These are phyloP conservation scores for Phytophthora litchii DNA, from an alignment of 352 stramenopile genomes.

Conservation along the genomic window DNA sequence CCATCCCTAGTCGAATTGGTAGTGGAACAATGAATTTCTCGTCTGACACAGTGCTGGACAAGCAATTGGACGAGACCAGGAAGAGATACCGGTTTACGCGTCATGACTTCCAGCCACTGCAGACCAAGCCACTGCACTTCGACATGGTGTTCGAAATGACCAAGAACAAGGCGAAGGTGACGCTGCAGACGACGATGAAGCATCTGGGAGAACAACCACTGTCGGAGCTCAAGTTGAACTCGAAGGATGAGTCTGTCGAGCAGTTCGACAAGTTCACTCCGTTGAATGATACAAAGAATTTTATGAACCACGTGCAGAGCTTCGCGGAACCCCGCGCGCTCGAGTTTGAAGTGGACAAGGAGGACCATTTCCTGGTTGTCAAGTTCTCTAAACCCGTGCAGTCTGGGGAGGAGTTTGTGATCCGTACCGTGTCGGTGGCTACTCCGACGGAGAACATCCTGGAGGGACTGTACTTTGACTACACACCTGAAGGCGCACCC, in stretches of 20 bases:
- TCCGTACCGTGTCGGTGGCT: constrained; percentile 68
- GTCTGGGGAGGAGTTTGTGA: constrained; percentile 67
- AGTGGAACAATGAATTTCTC: constrained; percentile 5
- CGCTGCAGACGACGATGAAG: constrained; percentile 71
- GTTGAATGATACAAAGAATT: constrained; percentile 47
- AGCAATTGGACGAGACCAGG: constrained; percentile 13
- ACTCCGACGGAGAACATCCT: constrained; percentile 81
- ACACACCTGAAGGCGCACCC: constrained; percentile 64
- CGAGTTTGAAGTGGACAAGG: constrained; percentile 58
- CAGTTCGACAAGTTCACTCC: constrained; percentile 53
- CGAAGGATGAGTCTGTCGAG: constrained; percentile 69
- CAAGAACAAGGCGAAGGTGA: constrained; percentile 62
- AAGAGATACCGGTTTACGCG: constrained; percentile 83
- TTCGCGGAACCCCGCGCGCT: constrained; percentile 50
- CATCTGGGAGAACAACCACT: constrained; percentile 50
- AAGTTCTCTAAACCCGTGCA: constrained; percentile 60
- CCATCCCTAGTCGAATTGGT: not conserved
- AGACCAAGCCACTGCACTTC: constrained; percentile 75
- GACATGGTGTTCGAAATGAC: constrained; percentile 86
- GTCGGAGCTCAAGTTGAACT: constrained; percentile 70
- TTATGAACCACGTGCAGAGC: constrained; percentile 65
- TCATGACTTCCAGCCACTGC: constrained; percentile 65
- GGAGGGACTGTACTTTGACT: constrained; percentile 82
- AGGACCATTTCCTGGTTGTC: constrained; percentile 76
- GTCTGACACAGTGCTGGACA: not conserved